phyloP scores from a whole-genome alignment of 208 protist genomes.

The Hexamita inflata region DNA sequence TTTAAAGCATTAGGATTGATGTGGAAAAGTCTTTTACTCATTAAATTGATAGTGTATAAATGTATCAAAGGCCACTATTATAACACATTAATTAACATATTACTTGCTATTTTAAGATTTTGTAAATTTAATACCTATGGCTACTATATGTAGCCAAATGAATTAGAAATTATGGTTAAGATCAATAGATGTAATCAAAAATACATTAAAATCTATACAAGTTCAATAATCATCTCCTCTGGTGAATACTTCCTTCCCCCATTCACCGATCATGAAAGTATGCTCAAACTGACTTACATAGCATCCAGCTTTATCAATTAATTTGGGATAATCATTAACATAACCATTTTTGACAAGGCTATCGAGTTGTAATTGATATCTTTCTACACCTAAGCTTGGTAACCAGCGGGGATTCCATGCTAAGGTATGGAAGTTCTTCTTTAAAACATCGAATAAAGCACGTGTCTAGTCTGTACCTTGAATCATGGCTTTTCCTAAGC shows the following conservation, averaged over 20 bases:
- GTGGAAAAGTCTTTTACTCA: no score
- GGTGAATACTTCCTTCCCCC: slow-evolving; percentile 42
- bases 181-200: no score
- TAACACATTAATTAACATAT: no score
- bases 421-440: slow-evolving; percentile 30
- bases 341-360: slow-evolving; percentile 18
- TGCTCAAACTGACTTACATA: slow-evolving; percentile 45
- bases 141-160: no score
- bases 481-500: neutral
- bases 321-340: slow-evolving; percentile 41
- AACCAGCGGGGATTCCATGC: slow-evolving; percentile 32
- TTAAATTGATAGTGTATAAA: no score
- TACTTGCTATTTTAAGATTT: no score
- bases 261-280: slow-evolving; percentile 36
- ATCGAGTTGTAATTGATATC: neutral
- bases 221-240: slow-evolving; percentile 40
- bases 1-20: no score
- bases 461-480: neutral
- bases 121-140: no score
- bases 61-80: no score
- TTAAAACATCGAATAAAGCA: slow-evolving; percentile 7
- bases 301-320: slow-evolving; percentile 28
- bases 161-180: no score
- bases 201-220: no score
- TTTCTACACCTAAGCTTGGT: neutral